Evolutionary conservation across 495 filamentous ascomycete species (phyloP), one percentile per base, ranked within the genome.

Genomic region (Lineolata rhizophorae): DNA sequence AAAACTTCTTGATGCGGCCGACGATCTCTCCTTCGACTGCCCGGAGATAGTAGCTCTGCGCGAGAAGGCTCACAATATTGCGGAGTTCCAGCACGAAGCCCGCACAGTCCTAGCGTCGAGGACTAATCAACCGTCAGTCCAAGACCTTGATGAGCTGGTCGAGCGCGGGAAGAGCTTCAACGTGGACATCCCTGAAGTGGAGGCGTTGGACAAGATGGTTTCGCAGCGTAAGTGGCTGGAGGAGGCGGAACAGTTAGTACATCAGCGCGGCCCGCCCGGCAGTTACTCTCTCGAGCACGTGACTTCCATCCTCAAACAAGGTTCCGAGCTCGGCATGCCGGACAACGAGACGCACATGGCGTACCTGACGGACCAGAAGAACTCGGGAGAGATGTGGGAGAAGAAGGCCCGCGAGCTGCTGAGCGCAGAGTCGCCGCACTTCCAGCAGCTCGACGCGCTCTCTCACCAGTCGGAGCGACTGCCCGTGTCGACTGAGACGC

Each of bases 321-420:
- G 73, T 15, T 53, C 67, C 25, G 70, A 76, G 18, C 58, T 94
- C 3, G 71, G 70, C 2, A 72, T 99, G 17, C 67, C 76, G 1
- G 64, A 70, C 2, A 73, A 64, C 43, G 77, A 92, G 40, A 75
- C 82, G 34, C 71, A 81, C 35, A 58, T 95, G 35, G 46, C 58
- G 13, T 68, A 67, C 52, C 79, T 80, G 48, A 69, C 67, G 42
- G 76, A 83, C 22, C 73, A 87, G 40, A 64, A 70, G 42, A 57
- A 63, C 10, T 66, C 66, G 20, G 87, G 85, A 19, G 65, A 83
- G 41, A 60, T 77, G 34, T 99, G 87, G 87, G 87, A 95, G 52
- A 56, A 66, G 18, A 99, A 93, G 54, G 87, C 82, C 13, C 77
- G 84, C 45, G 84, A 99, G 51, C 53, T 99, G 28, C 91, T 95